phyloP scores from a whole-genome alignment of 495 filamentous ascomycete genomes.

The Neurospora sp. region DNA sequence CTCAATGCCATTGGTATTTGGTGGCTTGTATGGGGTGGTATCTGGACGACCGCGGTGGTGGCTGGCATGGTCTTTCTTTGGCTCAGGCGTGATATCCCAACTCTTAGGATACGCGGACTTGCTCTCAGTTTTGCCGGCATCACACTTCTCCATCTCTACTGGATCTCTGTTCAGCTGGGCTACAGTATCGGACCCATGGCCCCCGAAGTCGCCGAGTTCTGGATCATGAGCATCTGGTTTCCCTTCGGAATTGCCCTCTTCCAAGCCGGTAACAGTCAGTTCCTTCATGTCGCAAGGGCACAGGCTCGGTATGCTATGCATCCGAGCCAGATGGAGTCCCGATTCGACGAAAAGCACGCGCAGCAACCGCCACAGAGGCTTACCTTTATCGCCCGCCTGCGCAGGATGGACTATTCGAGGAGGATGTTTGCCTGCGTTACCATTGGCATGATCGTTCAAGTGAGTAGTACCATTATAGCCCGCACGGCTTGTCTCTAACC shows the following conservation, averaged over 20 bases:
- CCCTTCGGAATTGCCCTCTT: conserved; percentile 64
- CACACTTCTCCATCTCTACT: conserved; percentile 55
- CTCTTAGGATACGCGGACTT: conserved; percentile 55
- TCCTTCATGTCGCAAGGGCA: conserved; percentile 51
- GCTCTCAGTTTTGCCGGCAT: conserved; percentile 48
- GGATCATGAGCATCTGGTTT: conserved; percentile 65
- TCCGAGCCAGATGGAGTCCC: conserved; percentile 12
- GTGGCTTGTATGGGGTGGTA: conserved; percentile 27
- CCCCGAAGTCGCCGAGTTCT: conserved; percentile 45
- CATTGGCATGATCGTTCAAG: conserved; percentile 44
- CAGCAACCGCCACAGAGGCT: background rate
- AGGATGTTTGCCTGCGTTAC: conserved; percentile 38
- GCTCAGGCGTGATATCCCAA: conserved; percentile 43
- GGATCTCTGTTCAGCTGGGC: conserved; percentile 47
- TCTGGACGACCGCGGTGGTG: conserved; percentile 48
- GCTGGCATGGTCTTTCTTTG: conserved; percentile 46
- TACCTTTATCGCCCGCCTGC: conserved; percentile 3
- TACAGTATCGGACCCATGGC: conserved; percentile 50
- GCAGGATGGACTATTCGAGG: conserved; percentile 34
- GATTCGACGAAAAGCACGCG: conserved; percentile 18
- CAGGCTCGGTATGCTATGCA: conserved; percentile 34
- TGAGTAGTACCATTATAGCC: conserved; percentile 14
- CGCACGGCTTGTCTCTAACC: background rate
- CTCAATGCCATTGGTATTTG: conserved; percentile 20
- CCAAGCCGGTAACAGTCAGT: conserved; percentile 57